Percentiles rank a stretch among this genome's conserved stretches.
These are phyloP conservation scores for Punica granatum DNA, from an alignment of 345 rosid genomes.

Conservation along the genomic window DNA sequence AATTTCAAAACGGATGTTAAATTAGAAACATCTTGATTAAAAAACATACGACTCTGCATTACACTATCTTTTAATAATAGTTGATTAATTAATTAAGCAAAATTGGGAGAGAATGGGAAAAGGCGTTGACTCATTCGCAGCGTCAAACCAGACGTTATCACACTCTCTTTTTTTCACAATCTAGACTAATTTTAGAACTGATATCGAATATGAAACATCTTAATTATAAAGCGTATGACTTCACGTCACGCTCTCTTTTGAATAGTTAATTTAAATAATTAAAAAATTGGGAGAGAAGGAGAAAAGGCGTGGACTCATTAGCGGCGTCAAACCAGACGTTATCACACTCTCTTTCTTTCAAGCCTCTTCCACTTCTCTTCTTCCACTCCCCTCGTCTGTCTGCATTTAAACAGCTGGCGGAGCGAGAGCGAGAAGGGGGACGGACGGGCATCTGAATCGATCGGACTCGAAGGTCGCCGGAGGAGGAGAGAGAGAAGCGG, in stretches of 20 bases:
- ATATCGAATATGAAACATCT: no score
- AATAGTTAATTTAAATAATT: no score
- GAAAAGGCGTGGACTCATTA: not conserved
- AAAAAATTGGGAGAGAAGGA: no score
- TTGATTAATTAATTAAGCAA: no score
- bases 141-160: not conserved
- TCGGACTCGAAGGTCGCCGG: not conserved
- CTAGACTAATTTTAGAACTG: no score
- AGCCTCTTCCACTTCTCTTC: slow-evolving; percentile 1
- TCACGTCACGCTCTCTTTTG: no score
- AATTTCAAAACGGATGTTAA: no score
- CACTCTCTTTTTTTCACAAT: not conserved
- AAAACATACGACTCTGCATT: no score
- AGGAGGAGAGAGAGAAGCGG: not conserved
- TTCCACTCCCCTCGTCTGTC: not conserved
- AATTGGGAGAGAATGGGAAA: not conserved
- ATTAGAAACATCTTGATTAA: no score
- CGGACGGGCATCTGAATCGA: no score
- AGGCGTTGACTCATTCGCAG: not conserved
- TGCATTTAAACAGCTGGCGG: not conserved
- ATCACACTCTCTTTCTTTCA: not conserved
- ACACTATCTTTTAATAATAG: no score
- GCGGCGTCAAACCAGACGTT: not conserved
- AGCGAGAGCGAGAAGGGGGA: not conserved
- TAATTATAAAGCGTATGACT: no score